Conservation (phyloP, 2,329 filamentous ascomycete genomes). For the Tolypocladium tropicale region DNA sequence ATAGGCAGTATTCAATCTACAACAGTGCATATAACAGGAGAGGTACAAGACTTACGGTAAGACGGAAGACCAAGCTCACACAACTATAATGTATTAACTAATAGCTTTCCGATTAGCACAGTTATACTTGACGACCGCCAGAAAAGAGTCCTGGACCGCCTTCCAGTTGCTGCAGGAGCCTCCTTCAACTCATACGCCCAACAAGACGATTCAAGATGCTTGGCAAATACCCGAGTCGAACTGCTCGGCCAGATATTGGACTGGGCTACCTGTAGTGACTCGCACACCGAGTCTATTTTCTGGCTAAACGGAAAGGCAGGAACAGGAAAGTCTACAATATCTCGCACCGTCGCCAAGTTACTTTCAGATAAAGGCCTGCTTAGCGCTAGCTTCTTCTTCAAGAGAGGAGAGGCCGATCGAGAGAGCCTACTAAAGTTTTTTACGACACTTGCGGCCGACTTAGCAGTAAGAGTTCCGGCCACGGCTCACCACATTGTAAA, state of each 20-base stretch:
- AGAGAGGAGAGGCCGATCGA: slow-evolving; percentile 27
- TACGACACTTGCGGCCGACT: slow-evolving; percentile 25
- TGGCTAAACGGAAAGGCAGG: slow-evolving; percentile 28
- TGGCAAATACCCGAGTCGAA: slow-evolving; percentile 17
- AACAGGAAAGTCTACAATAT: slow-evolving; percentile 29
- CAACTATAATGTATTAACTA: too few species aligned
- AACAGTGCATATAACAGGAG: too few species aligned
- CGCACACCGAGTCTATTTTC: slow-evolving; percentile 16
- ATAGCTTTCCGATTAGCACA: too few species aligned
- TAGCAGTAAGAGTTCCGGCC: slow-evolving; percentile 16
- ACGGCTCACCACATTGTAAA: slow-evolving; percentile 15
- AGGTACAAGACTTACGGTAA: too few species aligned
- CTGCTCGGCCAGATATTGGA: slow-evolving; percentile 13
- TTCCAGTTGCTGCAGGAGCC: slow-evolving; percentile 13
- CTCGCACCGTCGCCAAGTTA: slow-evolving; percentile 15
- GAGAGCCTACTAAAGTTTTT: slow-evolving; percentile 25
- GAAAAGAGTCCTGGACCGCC: too few species aligned
- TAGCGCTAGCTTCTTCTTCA: slow-evolving; percentile 34
- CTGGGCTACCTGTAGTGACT: slow-evolving; percentile 17
- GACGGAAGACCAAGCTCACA: too few species aligned
- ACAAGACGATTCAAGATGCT: slow-evolving; percentile 21
- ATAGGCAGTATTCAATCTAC: too few species aligned
- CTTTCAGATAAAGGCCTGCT: slow-evolving; percentile 8
- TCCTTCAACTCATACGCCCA: slow-evolving; percentile 23
- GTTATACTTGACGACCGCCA: slow-evolving; percentile 10